Percentiles rank a stretch among this genome's conserved stretches.
phyloP scores from a whole-genome alignment of 2,329 filamentous ascomycete genomes.

The Fusarium humuli region DNA sequence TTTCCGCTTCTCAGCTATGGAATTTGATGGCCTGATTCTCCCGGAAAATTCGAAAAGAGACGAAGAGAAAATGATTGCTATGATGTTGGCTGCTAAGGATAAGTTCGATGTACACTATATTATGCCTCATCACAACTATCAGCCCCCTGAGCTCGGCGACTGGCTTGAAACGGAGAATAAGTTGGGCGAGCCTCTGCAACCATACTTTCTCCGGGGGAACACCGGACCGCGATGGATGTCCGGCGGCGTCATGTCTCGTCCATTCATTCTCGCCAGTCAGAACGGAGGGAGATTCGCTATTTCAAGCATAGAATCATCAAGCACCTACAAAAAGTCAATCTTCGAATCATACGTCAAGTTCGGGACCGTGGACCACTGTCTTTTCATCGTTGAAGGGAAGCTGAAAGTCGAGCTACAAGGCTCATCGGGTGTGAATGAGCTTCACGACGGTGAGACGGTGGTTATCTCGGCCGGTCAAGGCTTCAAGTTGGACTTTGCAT shows the following conservation, averaged over 20 bases:
- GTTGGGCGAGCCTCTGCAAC: no score
- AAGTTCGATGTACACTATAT: background rate
- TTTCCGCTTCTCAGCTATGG: background rate
- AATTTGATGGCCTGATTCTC: no score
- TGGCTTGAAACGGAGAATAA: background rate
- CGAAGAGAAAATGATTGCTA: background rate
- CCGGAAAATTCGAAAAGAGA: background rate
- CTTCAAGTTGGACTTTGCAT: background rate
- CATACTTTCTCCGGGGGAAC: no score
- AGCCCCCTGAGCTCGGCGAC: background rate
- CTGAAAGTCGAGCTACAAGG: background rate
- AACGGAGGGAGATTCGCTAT: background rate
- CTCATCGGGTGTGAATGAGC: background rate
- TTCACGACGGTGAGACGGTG: background rate
- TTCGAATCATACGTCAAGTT: background rate
- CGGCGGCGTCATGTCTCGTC: no score
- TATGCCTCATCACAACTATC: background rate
- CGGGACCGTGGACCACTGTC: no score
- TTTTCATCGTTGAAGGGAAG: no score
- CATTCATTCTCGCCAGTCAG: background rate
- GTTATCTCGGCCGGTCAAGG: background rate
- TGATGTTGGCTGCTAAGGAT: background rate
- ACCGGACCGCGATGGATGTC: no score
- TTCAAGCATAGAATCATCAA: background rate
- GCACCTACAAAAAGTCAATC: background rate